Conservation (phyloP, 495 filamentous ascomycete genomes). For the Penicillium mononematosum region DNA sequence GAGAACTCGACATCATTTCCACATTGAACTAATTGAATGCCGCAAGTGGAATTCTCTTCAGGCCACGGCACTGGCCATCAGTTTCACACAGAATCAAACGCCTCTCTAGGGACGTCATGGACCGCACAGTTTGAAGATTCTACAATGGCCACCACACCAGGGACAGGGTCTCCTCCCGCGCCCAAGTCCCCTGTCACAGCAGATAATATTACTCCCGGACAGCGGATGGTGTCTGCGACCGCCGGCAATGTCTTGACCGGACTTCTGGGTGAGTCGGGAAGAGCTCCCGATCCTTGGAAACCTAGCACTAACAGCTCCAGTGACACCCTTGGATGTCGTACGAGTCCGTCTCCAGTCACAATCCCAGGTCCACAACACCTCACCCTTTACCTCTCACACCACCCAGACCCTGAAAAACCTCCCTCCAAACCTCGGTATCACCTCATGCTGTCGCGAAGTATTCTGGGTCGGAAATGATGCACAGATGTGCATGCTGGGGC, state of each 20-base stretch:
- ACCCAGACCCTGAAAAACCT: slow-evolving; percentile 61
- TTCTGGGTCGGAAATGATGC: slow-evolving; percentile 91
- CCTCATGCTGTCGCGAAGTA: slow-evolving; percentile 93
- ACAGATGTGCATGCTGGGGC: slow-evolving; percentile 71
- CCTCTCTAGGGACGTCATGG: slow-evolving; percentile 37
- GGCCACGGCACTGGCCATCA: slow-evolving; percentile 9
- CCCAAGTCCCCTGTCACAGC: slow-evolving; percentile 15
- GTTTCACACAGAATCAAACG: slow-evolving; percentile 19
- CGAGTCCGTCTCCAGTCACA: slow-evolving; percentile 93
- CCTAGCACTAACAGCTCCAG: slow-evolving; percentile 46
- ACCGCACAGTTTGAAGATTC: slow-evolving; percentile 32
- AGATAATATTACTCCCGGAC: slow-evolving; percentile 67
- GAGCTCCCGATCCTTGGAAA: neutral
- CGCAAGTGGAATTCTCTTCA: slow-evolving; percentile 19
- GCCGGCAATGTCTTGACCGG: slow-evolving; percentile 87
- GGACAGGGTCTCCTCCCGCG: slow-evolving; percentile 26
- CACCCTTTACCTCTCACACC: slow-evolving; percentile 47
- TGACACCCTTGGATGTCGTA: slow-evolving; percentile 95
- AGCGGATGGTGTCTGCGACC: slow-evolving; percentile 94
- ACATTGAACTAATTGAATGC: slow-evolving; percentile 19
- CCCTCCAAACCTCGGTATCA: slow-evolving; percentile 81
- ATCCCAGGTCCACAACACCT: slow-evolving; percentile 42
- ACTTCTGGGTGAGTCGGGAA: slow-evolving; percentile 65
- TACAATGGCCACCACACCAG: slow-evolving; percentile 39
- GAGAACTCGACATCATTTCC: neutral